Conservation (phyloP, 495 filamentous ascomycete genomes). For the Neurospora sp. region DNA sequence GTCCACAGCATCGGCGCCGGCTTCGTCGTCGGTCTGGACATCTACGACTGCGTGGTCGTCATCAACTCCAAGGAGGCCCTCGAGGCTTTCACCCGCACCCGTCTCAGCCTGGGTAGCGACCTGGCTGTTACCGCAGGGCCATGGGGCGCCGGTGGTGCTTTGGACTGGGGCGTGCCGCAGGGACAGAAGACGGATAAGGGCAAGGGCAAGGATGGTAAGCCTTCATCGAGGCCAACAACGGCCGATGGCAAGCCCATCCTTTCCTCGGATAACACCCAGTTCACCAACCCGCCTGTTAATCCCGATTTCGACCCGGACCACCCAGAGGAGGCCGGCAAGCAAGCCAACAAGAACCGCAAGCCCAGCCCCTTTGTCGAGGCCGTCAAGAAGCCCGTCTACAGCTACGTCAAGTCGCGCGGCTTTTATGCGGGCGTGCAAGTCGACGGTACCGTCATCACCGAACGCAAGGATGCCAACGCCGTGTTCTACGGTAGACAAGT, state of each 20-base stretch:
- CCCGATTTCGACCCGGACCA: not conserved
- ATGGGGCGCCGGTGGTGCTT: conserved; percentile 56
- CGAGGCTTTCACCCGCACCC: conserved; percentile 60
- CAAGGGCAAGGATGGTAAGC: conserved; percentile 4
- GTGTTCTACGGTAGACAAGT: conserved; percentile 60
- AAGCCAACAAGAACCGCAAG: conserved; percentile 7
- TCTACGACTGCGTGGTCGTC: conserved; percentile 76
- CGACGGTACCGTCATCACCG: conserved; percentile 69
- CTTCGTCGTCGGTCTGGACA: conserved; percentile 70
- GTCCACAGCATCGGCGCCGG: conserved; percentile 67
- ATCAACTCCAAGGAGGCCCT: conserved; percentile 68
- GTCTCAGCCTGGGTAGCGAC: conserved; percentile 66
- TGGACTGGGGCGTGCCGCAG: conserved; percentile 39
- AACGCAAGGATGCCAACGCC: conserved; percentile 73
- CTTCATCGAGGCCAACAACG: not conserved
- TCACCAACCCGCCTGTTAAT: conserved; percentile 2
- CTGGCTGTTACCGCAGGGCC: conserved; percentile 66
- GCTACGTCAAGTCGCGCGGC: conserved; percentile 72
- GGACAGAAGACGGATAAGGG: conserved; percentile 3
- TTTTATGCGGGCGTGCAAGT: conserved; percentile 70
- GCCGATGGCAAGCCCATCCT: conserved; percentile 1
- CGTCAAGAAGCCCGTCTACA: conserved; percentile 52
- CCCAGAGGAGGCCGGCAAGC: not conserved
- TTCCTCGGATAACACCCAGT: conserved; percentile 12
- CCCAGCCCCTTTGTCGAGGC: conserved; percentile 19